Base-by-base conservation (phyloP, 768 basidiomycete species). In the Mycena filopes region DNA sequence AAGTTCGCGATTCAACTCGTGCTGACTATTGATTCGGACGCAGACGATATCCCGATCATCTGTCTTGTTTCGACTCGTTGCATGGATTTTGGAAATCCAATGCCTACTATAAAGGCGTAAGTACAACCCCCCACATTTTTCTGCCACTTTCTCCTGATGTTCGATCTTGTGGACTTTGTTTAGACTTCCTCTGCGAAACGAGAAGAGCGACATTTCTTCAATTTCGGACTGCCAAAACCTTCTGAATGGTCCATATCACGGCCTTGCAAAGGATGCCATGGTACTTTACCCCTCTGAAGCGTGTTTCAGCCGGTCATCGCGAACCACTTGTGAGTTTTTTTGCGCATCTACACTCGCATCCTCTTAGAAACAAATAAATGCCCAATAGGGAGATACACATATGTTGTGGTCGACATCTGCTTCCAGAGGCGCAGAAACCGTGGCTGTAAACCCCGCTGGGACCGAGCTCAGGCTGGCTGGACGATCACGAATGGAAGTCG, bases 121-220 rank as follows among this genome's bases (percentile, higher is more conserved):
- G 56, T 41, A 26, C 11, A 33, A 42, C 40, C 18, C n/a, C 2
- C 42, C 18, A 28, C 3, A 20, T 20, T 2, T 15, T 12, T n/a
- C 20, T 3, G 21, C 18, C 15, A 31, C 25, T 12, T 9, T 31
- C 28, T 25, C 15, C 18, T 33, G 7, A 6, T 6, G 16, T 10
- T 2, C 16, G n/a, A 18, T 9, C 23, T n/a, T 55, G 28, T 47
- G 71, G 73, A 72, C 72, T 53, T 13, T 71, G 23, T 71, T 70
- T 50, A 64, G 70, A 23, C 66, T 72, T 60, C 64, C 69, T 13
- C 43, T 71, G 41, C 68, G 71, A 33, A 25, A 62, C 16, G 16
- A n/a, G 15, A n/a, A 26, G 16, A 61, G 47, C 51, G 43, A 29
- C 11, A 63, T 66, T 46, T 69, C 72, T 15, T 47, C 36, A 29